Base-by-base conservation (phyloP, 768 basidiomycete species). In the Clavulina sp. region DNA sequence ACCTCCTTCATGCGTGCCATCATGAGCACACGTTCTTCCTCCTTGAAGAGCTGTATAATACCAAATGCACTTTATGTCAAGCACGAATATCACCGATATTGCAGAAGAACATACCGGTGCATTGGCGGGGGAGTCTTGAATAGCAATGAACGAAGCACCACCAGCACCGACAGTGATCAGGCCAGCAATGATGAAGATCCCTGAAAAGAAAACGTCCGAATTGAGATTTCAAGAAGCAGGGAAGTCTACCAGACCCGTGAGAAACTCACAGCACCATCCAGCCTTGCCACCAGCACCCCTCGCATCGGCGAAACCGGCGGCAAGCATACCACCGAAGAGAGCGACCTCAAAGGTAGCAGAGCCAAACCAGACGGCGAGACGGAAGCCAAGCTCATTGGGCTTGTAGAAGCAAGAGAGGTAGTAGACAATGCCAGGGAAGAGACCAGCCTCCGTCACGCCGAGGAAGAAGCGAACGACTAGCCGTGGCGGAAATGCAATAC, bases 331-430 rank as follows among this genome's bases (percentile, higher is more conserved):
- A 4, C 77, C 78, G 57, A 86, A 86, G n/a, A n/a, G n/a, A 21
- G 84, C 83, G n/a, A 84, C 86, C 2, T 82, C 78, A 0, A 83
- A 73, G 2, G 81, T 84, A 0, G 84, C 84, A 2, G 84, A 80
- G 0, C 76, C 76, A 66, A 84, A 84, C 66, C 84, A 84, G 28
- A 84, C 59, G 0, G 80, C 77, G 26, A 81, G 67, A 30, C 83
- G 76, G 30, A 74, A 67, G 53, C 81, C 84, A 56, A 84, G 83
- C 59, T 88, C 86, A 13, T 78, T 77, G 32, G 82, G 80, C 58
- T 78, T 80, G 63, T 88, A 88, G 82, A 84, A 88, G 58, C 80
- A 81, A 49, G 40, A 40, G 48, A 58, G 43, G 49, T 38, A 59
- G 47, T 52, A 55, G 48, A 43, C 52, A 43, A 55, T 50, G 78